Percentiles rank a stretch among this genome's conserved stretches.
These are phyloP conservation scores for Nitzschia inconspicua DNA, from an alignment of 108 stramenopile species.

Conservation along the genomic window DNA sequence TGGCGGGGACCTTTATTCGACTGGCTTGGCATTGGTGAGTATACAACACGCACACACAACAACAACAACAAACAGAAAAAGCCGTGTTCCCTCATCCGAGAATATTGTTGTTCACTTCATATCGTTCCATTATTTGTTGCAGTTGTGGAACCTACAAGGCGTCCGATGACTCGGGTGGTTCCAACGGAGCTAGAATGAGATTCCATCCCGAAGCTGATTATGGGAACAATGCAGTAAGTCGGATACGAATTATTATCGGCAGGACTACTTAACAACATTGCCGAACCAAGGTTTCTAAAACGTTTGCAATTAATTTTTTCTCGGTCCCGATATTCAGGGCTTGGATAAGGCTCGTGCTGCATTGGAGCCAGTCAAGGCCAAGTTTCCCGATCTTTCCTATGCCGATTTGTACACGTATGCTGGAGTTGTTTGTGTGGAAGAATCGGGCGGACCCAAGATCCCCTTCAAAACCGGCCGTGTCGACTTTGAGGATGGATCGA, in stretches of 20 bases:
- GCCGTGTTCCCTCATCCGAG: too few species aligned
- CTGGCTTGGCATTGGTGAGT: conserved; percentile 98
- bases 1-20: conserved; percentile 77
- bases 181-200: conserved; percentile 93
- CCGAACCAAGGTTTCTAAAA: too few species aligned
- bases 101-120: too few species aligned
- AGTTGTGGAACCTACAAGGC: conserved; percentile 85
- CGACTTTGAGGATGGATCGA: conserved; percentile 62
- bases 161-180: conserved; percentile 82
- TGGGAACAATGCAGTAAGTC: conserved; percentile 24
- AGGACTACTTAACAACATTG: too few species aligned
- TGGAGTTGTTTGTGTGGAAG: conserved; percentile 67
- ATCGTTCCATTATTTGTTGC: too few species aligned
- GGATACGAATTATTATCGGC: too few species aligned
- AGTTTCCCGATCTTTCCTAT: conserved; percentile 86
- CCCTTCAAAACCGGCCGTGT: conserved; percentile 68
- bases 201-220: conserved; percentile 81
- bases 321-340: conserved; percentile 65
- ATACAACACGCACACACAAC: too few species aligned
- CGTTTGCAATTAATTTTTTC: not conserved
- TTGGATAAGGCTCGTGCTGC: conserved; percentile 71
- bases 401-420: conserved; percentile 95
- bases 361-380: conserved; percentile 76
- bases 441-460: conserved; percentile 79
- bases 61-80: too few species aligned